Evolutionary conservation across 257 asterid species (phyloP).

Genomic region (Cruciata laevipes): DNA sequence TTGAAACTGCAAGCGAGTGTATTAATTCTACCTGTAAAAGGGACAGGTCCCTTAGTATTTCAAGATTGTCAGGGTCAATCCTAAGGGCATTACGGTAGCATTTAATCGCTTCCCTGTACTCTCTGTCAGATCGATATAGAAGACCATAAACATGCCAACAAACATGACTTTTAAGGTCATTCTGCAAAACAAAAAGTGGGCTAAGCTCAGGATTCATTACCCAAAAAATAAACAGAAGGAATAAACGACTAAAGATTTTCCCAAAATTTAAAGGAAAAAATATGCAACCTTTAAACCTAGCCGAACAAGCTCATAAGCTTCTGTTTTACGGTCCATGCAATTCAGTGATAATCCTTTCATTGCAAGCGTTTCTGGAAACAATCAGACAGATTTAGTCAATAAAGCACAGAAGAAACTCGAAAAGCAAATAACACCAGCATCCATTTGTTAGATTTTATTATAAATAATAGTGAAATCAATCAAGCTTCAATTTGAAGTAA

Average conservation of each 20-base stretch:
- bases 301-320: slow-evolving; percentile 96
- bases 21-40: slow-evolving; percentile 70
- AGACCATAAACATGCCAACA: slow-evolving; percentile 99
- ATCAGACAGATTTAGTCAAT: slow-evolving; percentile 12
- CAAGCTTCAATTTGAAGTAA: neutral
- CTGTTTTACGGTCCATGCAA: slow-evolving; percentile 96
- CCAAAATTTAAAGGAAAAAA: slow-evolving; percentile 8
- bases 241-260: neutral
- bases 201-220: slow-evolving; percentile 14
- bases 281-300: slow-evolving; percentile 80
- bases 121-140: slow-evolving; percentile 94
- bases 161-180: slow-evolving; percentile 98
- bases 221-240: slow-evolving; percentile 6
- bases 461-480: neutral
- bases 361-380: slow-evolving; percentile 73
- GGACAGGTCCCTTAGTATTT: slow-evolving; percentile 91
- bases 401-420: neutral
- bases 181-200: slow-evolving; percentile 53
- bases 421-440: neutral
- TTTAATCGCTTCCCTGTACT: slow-evolving; percentile 96
- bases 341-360: slow-evolving; percentile 97
- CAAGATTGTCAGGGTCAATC: slow-evolving; percentile 97
- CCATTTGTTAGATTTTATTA: neutral
- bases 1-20: slow-evolving; percentile 6
- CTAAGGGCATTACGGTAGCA: slow-evolving; percentile 94